Evolutionary conservation across 2,329 filamentous ascomycete species (phyloP), one percentile per base, ranked within the genome.

Genomic region (Ceratocystis variospora): DNA sequence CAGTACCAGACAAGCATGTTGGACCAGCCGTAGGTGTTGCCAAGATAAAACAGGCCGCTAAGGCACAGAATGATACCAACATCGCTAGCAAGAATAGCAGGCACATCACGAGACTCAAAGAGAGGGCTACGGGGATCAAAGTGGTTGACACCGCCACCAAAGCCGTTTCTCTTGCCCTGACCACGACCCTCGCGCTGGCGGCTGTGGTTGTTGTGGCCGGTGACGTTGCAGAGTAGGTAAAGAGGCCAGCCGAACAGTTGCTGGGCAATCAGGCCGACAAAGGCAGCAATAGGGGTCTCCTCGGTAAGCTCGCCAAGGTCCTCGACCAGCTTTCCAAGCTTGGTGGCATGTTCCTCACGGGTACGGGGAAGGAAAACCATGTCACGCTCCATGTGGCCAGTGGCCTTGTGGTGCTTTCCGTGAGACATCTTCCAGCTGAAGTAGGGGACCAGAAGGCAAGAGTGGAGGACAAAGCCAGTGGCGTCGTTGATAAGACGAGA

Each of bases 391-490:
- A 99, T 87, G 82, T 99, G 85, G 72, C 92, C 94, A 48, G 94
- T 99, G 70, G 92, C 91, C 84, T 97, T 97, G 88, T 99, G 94
- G 81, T 99, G 94, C 85, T 96, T 96, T 80, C 90, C 89, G 80
- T 99, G 94, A 71, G 91, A 96, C 78, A 97, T 92, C 80, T 99
- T 96, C 94, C 94, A 99, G 75, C 90, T 96, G 81, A 96, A 99
- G 81, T 97, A 99, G 25, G 94, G 94, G 62, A 99, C 93, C 66
- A 96, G 81, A 48, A 96, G 85, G 57, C 85, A 77, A 46, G 92
- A 96, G 80, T 97, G 93, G 72, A 90, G 84, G 75, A 96, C 76
- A 89, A 90, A 96, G 73, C 93, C 93, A 67, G 94, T 90, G 31
- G 89, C 84, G 77, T 97, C 91, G 80, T 97, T 97, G 75, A 96